Conservation (phyloP, 352 stramenopile genomes). For the Globisporangium spinosum region DNA sequence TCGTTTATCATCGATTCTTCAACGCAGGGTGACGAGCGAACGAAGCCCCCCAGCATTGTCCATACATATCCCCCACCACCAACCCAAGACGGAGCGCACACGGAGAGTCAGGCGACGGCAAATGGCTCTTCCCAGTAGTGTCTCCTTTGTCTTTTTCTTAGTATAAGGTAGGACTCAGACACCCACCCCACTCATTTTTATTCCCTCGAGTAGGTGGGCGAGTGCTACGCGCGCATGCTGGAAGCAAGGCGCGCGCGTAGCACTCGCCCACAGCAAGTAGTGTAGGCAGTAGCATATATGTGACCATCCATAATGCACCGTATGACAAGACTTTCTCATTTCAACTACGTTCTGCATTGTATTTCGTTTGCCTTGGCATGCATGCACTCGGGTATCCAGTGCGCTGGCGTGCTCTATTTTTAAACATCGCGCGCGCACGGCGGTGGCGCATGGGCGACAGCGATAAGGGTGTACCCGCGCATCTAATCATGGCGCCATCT, state of each 20-base stretch:
- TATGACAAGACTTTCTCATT: background rate
- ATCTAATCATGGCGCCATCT: background rate
- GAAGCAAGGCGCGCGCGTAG: background rate
- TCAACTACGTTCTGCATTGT: no score
- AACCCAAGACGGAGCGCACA: background rate
- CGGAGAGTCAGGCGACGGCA: constrained; percentile 4
- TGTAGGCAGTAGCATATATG: constrained; percentile 1
- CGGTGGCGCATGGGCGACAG: background rate
- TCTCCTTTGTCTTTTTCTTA: background rate
- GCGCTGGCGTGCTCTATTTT: background rate
- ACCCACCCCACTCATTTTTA: constrained; percentile 1
- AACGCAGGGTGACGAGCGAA: constrained; percentile 5
- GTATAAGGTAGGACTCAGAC: background rate
- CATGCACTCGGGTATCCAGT: background rate
- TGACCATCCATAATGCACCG: constrained; percentile 4
- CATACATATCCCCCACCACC: background rate
- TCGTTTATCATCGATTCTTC: background rate
- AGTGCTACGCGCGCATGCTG: background rate
- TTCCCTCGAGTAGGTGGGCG: background rate
- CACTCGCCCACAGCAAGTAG: constrained; percentile 2
- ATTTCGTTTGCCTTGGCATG: background rate
- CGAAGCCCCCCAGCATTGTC: background rate
- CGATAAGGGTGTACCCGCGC: background rate
- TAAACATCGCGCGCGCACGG: background rate
- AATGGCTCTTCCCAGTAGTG: background rate